A percentile compares a stretch with the other conserved stretches of the same genome.
Evolutionary conservation across 2,329 filamentous ascomycete genomes (phyloP).

Genomic region (Pezicula rhizophila): DNA sequence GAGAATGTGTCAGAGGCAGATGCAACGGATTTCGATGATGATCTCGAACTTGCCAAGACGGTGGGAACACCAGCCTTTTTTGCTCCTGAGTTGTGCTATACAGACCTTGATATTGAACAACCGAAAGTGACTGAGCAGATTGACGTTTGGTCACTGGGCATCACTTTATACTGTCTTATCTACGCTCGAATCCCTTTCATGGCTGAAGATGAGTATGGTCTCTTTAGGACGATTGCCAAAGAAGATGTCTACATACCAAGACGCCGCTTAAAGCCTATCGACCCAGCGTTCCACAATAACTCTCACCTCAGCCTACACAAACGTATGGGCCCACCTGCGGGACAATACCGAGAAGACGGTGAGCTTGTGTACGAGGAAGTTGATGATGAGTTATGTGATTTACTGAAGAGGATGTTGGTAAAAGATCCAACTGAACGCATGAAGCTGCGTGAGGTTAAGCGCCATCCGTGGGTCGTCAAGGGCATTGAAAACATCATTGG

Average conservation of each 20-base stretch:
- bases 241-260: constrained; percentile 87
- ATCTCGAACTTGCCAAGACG: constrained; percentile 94
- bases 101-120: constrained; percentile 62
- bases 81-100: constrained; percentile 91
- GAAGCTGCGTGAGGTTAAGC: constrained; percentile 84
- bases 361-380: constrained; percentile 82
- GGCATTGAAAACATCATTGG: constrained; percentile 67
- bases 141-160: constrained; percentile 93
- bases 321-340: constrained; percentile 36
- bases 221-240: constrained; percentile 87
- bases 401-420: constrained; percentile 71
- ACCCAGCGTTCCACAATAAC: constrained; percentile 48
- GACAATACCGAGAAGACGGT: constrained; percentile 68
- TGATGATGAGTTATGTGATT: constrained; percentile 71
- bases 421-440: constrained; percentile 91
- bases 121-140: constrained; percentile 87
- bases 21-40: constrained; percentile 81
- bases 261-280: constrained; percentile 71
- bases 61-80: constrained; percentile 98
- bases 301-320: constrained; percentile 49
- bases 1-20: constrained; percentile 74
- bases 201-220: constrained; percentile 82
- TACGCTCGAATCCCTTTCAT: constrained; percentile 92
- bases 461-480: constrained; percentile 83
- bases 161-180: constrained; percentile 92